phyloP scores from a whole-genome alignment of 108 stramenopile genomes.

The Stephanodiscus triporus region DNA sequence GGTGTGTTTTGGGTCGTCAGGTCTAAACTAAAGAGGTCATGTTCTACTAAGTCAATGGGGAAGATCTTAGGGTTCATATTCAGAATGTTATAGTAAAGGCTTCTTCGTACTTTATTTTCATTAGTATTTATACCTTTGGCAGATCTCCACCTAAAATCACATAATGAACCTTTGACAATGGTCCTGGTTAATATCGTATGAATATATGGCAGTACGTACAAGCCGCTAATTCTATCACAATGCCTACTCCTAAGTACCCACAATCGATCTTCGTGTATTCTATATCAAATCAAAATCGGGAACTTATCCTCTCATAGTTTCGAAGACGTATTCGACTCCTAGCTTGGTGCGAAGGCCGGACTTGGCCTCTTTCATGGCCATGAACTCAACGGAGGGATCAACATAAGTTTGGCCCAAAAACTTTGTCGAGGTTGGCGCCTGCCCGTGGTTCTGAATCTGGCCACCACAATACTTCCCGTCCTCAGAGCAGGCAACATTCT shows the following conservation, averaged over 20 bases:
- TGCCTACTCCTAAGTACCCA: neutral
- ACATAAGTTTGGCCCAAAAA: conserved; percentile 35
- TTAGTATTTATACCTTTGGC: too few relatives aligned
- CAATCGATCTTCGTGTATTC: neutral
- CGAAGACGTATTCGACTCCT: neutral
- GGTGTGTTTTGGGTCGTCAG: too few relatives aligned
- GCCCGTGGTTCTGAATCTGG: conserved; percentile 9
- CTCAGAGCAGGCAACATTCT: conserved; percentile 58
- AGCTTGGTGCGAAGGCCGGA: conserved; percentile 8
- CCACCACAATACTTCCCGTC: conserved; percentile 63
- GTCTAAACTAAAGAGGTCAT: too few relatives aligned
- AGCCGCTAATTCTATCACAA: too few relatives aligned
- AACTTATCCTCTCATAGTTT: neutral
- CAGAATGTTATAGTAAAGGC: too few relatives aligned
- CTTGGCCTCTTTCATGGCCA: conserved; percentile 21
- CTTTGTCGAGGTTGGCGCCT: conserved; percentile 4
- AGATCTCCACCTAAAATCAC: too few relatives aligned
- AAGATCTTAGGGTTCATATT: too few relatives aligned
- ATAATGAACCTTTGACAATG: too few relatives aligned
- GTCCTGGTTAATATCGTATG: too few relatives aligned
- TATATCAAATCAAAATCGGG: neutral
- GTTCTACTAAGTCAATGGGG: too few relatives aligned
- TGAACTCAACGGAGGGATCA: conserved; percentile 32
- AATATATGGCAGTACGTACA: too few relatives aligned
- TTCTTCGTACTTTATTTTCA: too few relatives aligned